Base-by-base conservation (phyloP, 1,284 basidiomycete species). In the Sporisorium iseilematis-ciliati region DNA sequence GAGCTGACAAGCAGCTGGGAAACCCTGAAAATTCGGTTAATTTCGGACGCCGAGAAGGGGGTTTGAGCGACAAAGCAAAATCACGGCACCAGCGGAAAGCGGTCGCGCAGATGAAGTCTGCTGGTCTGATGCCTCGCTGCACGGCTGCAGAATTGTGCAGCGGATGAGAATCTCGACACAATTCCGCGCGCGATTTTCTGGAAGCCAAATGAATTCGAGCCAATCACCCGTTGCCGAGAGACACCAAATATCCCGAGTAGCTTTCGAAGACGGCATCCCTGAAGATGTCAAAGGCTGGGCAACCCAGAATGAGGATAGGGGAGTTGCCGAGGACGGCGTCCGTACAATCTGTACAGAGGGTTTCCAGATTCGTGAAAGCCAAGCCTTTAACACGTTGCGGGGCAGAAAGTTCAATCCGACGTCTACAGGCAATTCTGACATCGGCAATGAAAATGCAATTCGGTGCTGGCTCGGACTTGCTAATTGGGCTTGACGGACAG, bases 381-480 rank as follows among this genome's bases (percentile, higher is more conserved):
- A 38, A 16, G 35, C 35, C 14, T 38, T 38, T 38, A 38, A 16
- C 12, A 14, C 10, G 46, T 6, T 48, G 46, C 23, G 45, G 25
- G 45, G 45, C 45, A 46, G 45, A 11, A 46, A 42, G 11, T n/a
- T 20, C 41, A 18, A 3, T 8, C 23, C 45, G 45, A 26, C 16
- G 12, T 18, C 45, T 20, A 21, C 35, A 38, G 16, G 10, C 35
- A 11, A 45, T 45, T 25, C n/a, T 21, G 20, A 23, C 42, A 20
- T 45, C 42, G 20, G 23, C 42, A 45, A 25, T 10, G n/a, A n/a
- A 45, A 25, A 45, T 11, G 23, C 26, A 29, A 25, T 48, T 48
- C 46, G 46, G 46, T 48, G 46, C 46, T 26, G 46, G 46, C 46
- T 48, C 46, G 26, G 46, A 48, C 25, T 48, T 29, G 35, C 14